phyloP scores from a whole-genome alignment of 2,329 filamentous ascomycete genomes.

The Aspergillus tamarii region DNA sequence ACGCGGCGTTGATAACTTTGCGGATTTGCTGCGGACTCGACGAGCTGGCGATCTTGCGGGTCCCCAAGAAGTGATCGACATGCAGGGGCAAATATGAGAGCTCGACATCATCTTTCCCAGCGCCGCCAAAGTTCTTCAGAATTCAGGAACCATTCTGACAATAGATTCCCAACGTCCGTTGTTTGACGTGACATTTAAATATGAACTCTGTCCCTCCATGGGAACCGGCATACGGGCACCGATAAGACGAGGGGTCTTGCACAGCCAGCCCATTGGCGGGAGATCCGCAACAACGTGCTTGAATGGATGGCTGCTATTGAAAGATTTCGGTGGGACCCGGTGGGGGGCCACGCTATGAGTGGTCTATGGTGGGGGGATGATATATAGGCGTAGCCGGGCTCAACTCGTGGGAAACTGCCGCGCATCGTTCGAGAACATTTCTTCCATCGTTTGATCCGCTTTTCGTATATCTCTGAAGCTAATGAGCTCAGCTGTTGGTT shows the following conservation, averaged over 20 bases:
- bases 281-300: conserved; percentile 24
- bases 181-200: conserved; percentile 3
- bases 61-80: conserved; percentile 19
- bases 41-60: conserved; percentile 26
- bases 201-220: neutral
- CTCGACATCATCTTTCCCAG: conserved; percentile 18
- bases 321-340: conserved; percentile 17
- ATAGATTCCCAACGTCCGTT: neutral
- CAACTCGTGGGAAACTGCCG: neutral
- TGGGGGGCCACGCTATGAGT: conserved; percentile 9
- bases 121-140: conserved; percentile 11
- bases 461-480: neutral
- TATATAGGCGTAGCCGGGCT: neutral
- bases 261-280: conserved; percentile 11
- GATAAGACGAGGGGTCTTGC: neutral
- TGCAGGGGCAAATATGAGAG: conserved; percentile 11
- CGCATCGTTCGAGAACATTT: neutral
- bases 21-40: neutral
- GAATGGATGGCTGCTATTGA: conserved; percentile 25
- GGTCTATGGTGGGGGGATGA: neutral
- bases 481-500: neutral
- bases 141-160: conserved; percentile 12
- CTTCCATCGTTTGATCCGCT: neutral
- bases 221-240: neutral
- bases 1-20: neutral